Evolutionary conservation across 371 early-diverging fungal genomes (phyloP).

Genomic region (Rhizomucor miehei): DNA sequence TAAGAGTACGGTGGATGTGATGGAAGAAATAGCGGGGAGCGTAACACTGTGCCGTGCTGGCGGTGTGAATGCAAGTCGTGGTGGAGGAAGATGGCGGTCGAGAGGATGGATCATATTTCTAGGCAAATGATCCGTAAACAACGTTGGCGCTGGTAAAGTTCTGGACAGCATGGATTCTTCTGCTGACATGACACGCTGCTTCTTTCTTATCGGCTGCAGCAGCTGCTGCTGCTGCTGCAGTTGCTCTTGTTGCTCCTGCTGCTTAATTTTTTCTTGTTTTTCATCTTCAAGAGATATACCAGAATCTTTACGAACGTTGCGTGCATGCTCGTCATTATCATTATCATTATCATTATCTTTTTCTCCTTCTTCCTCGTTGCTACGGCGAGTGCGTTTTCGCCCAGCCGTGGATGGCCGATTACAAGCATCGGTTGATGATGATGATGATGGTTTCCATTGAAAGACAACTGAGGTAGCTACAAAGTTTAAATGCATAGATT

Average conservation of each 20-base stretch:
- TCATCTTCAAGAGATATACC: too few species aligned
- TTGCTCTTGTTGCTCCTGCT: too few species aligned
- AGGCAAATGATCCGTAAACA: not conserved
- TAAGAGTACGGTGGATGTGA: not conserved
- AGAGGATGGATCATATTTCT: not conserved
- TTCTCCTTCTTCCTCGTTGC: too few species aligned
- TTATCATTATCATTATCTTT: not conserved
- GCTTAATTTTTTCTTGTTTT: conserved; percentile 26
- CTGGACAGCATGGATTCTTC: conserved; percentile 19
- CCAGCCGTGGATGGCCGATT: too few species aligned
- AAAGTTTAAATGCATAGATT: too few species aligned
- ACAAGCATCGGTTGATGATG: too few species aligned
- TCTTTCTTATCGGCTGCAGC: conserved; percentile 19
- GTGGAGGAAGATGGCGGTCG: not conserved
- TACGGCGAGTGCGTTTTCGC: too few species aligned
- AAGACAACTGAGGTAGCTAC: conserved; percentile 17
- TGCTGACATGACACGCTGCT: conserved; percentile 29
- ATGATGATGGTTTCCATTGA: conserved; percentile 9
- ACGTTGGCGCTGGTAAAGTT: conserved; percentile 19
- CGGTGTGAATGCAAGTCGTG: not conserved
- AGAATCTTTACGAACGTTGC: too few species aligned
- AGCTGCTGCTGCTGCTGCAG: too few species aligned
- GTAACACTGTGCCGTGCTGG: not conserved
- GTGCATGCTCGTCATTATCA: not conserved
- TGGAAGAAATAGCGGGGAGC: conserved; percentile 1